A percentile compares a stretch with the other conserved stretches of the same genome.
Evolutionary conservation across 192 early-diverging fungal genomes (phyloP).

Genomic region (Chytriomyces confervae): DNA sequence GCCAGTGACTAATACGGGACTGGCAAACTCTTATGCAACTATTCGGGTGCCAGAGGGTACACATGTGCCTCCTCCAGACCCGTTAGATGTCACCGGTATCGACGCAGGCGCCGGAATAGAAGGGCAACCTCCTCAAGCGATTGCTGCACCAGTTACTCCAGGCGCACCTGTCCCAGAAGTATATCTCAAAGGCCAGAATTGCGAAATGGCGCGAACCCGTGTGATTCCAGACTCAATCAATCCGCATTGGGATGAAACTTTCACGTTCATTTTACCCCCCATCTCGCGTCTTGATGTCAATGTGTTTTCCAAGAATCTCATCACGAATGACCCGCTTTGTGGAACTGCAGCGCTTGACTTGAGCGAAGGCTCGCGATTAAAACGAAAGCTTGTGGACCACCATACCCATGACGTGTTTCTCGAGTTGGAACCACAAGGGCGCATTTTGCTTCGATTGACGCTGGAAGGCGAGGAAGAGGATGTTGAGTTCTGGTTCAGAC

Average conservation of each 20-base stretch:
- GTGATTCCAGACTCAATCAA: slow-evolving; percentile 54
- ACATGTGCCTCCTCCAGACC: slow-evolving; percentile 45
- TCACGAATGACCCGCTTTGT: slow-evolving; percentile 54
- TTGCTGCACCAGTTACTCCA: background rate
- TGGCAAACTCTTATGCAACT: slow-evolving; percentile 56
- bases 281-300: slow-evolving; percentile 51
- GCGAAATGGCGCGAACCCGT: slow-evolving; percentile 52
- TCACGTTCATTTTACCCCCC: slow-evolving; percentile 55
- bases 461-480: slow-evolving; percentile 63
- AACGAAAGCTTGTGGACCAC: slow-evolving; percentile 51
- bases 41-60: slow-evolving; percentile 60
- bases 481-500: slow-evolving; percentile 61
- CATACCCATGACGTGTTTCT: slow-evolving; percentile 62
- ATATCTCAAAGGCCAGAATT: slow-evolving; percentile 40
- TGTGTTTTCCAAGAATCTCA: slow-evolving; percentile 51
- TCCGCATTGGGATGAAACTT: slow-evolving; percentile 61
- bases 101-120: background rate
- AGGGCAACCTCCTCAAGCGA: background rate
- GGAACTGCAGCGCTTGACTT: slow-evolving; percentile 53
- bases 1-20: slow-evolving; percentile 56
- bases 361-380: slow-evolving; percentile 41
- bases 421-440: slow-evolving; percentile 61
- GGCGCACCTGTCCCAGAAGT: background rate
- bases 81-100: slow-evolving; percentile 15
- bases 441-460: slow-evolving; percentile 55